Evolutionary conservation across 495 filamentous ascomycete genomes (phyloP).

Genomic region (Cercophora sp.): DNA sequence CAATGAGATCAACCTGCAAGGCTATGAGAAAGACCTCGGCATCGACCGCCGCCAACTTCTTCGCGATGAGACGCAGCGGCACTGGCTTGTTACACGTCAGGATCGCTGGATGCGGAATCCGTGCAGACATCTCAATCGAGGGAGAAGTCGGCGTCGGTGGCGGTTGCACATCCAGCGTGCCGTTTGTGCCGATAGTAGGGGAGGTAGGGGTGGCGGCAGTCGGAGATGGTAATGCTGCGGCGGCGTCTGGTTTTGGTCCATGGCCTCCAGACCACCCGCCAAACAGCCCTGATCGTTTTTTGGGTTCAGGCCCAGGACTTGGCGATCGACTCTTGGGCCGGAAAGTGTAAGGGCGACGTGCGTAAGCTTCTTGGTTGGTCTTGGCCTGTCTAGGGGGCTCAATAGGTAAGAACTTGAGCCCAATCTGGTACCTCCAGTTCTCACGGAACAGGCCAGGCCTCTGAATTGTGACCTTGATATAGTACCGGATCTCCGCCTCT

Average conservation of each 20-base stretch:
- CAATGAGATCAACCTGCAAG: constrained; percentile 75
- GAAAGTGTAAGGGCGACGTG: constrained; percentile 76
- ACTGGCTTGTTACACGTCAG: constrained; percentile 83
- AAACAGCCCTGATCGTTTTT: constrained; percentile 55
- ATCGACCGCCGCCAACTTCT: constrained; percentile 61
- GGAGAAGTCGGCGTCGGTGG: constrained; percentile 26
- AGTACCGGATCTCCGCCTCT: constrained; percentile 86
- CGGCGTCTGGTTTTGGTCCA: background rate
- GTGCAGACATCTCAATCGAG: constrained; percentile 63
- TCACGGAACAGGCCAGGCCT: constrained; percentile 79
- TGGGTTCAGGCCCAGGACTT: constrained; percentile 25
- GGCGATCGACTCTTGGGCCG: constrained; percentile 29
- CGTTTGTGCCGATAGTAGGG: background rate
- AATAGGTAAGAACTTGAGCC: constrained; percentile 84
- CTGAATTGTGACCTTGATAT: constrained; percentile 84
- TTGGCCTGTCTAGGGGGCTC: constrained; percentile 73
- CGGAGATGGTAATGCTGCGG: constrained; percentile 1
- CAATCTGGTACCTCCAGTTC: constrained; percentile 62
- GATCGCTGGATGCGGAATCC: constrained; percentile 83
- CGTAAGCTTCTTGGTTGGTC: constrained; percentile 74
- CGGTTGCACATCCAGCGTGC: background rate
- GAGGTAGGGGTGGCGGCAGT: background rate
- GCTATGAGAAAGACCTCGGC: constrained; percentile 69
- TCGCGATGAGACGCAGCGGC: constrained; percentile 73
- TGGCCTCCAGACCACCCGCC: constrained; percentile 14